These are phyloP conservation scores for Leccinellum albellum DNA, from an alignment of 768 basidiomycete species.

Conservation along the genomic window DNA sequence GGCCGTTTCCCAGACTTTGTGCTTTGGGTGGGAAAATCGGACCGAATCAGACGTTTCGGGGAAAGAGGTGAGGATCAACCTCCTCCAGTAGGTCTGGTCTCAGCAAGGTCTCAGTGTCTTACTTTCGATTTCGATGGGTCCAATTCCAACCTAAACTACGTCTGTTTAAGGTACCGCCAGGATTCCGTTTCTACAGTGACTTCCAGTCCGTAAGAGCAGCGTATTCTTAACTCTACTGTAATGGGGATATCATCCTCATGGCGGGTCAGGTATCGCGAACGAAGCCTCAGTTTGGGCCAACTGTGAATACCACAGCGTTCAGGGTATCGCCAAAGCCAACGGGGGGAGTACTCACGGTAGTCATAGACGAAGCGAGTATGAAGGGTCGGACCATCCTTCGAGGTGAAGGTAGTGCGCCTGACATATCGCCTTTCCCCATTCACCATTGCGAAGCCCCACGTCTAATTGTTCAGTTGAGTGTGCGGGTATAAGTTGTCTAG, in stretches of 20 bases:
- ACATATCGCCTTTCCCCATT: slow-evolving; percentile 58
- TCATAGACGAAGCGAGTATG: slow-evolving; percentile 60
- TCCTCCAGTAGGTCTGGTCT: no score
- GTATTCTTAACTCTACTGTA: background rate
- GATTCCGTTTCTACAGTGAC: no score
- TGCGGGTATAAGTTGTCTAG: background rate
- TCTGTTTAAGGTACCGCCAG: no score
- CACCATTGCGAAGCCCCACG: slow-evolving; percentile 64
- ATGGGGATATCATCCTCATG: background rate
- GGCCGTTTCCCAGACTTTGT: no score
- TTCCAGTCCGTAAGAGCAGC: background rate
- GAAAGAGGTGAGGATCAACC: no score
- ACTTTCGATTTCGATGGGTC: no score
- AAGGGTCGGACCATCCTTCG: slow-evolving; percentile 48
- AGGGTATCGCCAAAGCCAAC: slow-evolving; percentile 5
- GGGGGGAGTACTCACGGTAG: slow-evolving; percentile 47
- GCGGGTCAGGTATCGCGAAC: background rate
- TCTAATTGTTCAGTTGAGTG: slow-evolving; percentile 20
- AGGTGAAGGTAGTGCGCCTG: slow-evolving; percentile 60
- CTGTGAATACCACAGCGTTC: slow-evolving; percentile 11
- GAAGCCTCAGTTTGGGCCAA: slow-evolving; percentile 11
- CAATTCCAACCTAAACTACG: no score
- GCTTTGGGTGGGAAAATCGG: no score
- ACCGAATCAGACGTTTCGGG: no score
- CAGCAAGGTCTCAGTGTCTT: no score